phyloP scores from a whole-genome alignment of 805 yeast genomes.

The Candida maesae region DNA sequence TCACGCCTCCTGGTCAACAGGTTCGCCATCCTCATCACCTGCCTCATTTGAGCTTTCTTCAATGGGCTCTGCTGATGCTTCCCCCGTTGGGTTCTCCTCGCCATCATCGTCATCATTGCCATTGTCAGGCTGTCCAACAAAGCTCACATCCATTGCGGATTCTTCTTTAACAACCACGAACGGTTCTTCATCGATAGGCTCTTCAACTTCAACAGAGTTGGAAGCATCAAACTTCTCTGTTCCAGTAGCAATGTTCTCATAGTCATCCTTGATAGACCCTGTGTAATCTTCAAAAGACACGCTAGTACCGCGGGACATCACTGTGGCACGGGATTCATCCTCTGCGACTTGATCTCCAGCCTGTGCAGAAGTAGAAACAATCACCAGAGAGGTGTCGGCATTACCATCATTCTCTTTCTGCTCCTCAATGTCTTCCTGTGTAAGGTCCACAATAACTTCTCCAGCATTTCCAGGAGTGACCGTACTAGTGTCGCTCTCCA shows the following conservation, averaged over 20 bases:
- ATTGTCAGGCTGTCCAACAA: conserved; percentile 19
- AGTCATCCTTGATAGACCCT: conserved; percentile 20
- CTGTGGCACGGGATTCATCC: background rate
- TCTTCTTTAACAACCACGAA: background rate
- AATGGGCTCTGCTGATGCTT: too few species aligned
- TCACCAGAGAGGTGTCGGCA: conserved; percentile 5
- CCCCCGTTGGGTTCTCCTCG: conserved; percentile 38
- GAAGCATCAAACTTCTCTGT: conserved; percentile 6
- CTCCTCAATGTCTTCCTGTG: conserved; percentile 2
- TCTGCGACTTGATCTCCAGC: background rate
- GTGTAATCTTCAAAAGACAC: conserved; percentile 15
- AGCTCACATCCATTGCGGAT: background rate
- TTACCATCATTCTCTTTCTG: background rate
- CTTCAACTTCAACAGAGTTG: conserved; percentile 5
- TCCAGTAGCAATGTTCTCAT: conserved; percentile 18
- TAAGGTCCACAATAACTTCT: background rate
- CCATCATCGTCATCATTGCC: conserved; percentile 32
- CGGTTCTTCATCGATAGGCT: background rate
- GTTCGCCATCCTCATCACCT: too few species aligned
- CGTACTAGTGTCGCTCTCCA: background rate
- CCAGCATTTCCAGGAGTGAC: background rate
- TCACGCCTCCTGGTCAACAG: too few species aligned
- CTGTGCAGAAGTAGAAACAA: background rate
- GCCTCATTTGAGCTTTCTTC: too few species aligned
- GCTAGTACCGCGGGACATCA: conserved; percentile 4